Conservation (phyloP, 2,329 filamentous ascomycete genomes). For the Colletotrichum sp. region DNA sequence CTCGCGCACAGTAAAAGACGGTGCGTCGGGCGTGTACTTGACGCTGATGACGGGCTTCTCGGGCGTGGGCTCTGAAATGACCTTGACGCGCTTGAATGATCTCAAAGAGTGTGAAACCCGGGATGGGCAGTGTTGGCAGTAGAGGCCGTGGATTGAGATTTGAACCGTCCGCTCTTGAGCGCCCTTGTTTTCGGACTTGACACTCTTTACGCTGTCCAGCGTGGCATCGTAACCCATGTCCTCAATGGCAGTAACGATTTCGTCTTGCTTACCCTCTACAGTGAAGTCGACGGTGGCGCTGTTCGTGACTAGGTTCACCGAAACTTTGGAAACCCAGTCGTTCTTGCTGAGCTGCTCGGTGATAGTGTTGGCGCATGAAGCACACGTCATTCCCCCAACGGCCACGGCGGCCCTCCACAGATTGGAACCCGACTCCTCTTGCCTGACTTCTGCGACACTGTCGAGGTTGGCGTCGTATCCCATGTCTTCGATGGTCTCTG, state of each 20-base stretch:
- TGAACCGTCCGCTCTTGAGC: slow-evolving; percentile 60
- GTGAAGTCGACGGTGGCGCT: slow-evolving; percentile 60
- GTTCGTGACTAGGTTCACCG: slow-evolving; percentile 63
- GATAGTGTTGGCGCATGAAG: slow-evolving; percentile 69
- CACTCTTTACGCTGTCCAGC: slow-evolving; percentile 45
- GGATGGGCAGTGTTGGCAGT: slow-evolving; percentile 73
- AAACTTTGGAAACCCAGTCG: slow-evolving; percentile 56
- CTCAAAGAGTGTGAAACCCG: slow-evolving; percentile 60
- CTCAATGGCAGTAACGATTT: slow-evolving; percentile 44
- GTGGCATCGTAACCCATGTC: slow-evolving; percentile 65
- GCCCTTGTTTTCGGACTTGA: slow-evolving; percentile 29
- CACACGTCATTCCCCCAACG: slow-evolving; percentile 77
- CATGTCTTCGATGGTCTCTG: slow-evolving; percentile 61
- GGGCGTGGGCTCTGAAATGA: slow-evolving; percentile 61
- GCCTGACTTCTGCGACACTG: slow-evolving; percentile 46
- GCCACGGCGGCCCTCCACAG: slow-evolving; percentile 60
- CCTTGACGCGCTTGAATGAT: slow-evolving; percentile 55
- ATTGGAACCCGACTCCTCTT: slow-evolving; percentile 48
- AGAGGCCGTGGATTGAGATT: slow-evolving; percentile 73
- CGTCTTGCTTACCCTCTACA: slow-evolving; percentile 16
- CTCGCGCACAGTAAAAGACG: slow-evolving; percentile 74
- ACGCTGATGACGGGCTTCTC: slow-evolving; percentile 72
- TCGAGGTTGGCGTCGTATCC: slow-evolving; percentile 71
- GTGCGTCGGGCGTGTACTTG: slow-evolving; percentile 71
- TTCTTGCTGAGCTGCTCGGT: slow-evolving; percentile 62